Conservation (phyloP, 257 asterid genomes). For the Solanum neorickii region DNA sequence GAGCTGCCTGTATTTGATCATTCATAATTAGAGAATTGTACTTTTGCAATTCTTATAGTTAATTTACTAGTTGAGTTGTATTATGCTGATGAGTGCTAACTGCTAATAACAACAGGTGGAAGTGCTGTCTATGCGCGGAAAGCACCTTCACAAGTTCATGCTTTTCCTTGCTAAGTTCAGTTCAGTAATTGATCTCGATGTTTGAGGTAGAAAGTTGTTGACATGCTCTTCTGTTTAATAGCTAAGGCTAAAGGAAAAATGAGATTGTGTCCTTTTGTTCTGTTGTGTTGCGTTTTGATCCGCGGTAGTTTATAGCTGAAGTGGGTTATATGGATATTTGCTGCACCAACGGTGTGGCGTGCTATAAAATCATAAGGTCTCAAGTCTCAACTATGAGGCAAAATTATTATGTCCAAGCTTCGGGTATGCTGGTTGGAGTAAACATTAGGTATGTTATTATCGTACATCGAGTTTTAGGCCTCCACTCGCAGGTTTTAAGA, state of each 20-base stretch:
- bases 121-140: not conserved
- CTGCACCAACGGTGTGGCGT: not conserved
- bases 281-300: not conserved
- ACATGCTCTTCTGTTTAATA: not conserved
- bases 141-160: not conserved
- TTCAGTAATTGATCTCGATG: not conserved
- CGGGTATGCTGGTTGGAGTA: not conserved
- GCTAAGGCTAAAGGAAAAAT: not conserved
- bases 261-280: not conserved
- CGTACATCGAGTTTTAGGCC: not conserved
- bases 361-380: not conserved
- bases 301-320: not conserved
- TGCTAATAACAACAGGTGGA: not conserved
- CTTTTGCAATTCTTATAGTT: not conserved
- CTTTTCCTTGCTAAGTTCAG: not conserved
- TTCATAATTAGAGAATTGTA: not conserved
- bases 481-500: not conserved
- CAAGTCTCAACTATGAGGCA: not conserved
- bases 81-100: not conserved
- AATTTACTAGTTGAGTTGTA: not conserved
- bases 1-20: not conserved
- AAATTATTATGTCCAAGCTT: not conserved
- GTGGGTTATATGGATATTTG: not conserved
- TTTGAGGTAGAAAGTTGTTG: not conserved
- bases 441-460: not conserved